Base-by-base conservation (phyloP, 1,284 basidiomycete species). In the Porodaedalea pini region DNA sequence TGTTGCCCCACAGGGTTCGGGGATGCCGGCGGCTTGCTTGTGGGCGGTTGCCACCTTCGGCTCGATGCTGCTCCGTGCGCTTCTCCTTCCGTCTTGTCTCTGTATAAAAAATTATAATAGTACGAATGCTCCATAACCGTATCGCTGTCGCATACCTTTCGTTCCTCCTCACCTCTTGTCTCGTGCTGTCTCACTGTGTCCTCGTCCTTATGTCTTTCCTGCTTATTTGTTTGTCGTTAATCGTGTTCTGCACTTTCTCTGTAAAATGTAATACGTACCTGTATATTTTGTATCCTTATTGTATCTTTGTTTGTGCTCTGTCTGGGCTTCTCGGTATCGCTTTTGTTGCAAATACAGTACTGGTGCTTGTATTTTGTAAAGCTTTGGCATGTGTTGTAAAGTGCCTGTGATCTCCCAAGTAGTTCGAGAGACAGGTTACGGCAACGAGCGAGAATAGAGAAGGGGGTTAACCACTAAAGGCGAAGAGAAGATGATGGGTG, bases 241-340 rank as follows among this genome's bases (percentile, higher is more conserved):
- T 29, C 5, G 25, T 21, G 47, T 32, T 15, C 27, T 2, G 19
- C 7, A 11, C 5, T 49, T 13, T 10, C 47, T 13, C 21, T 31
- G 13, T 49, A n/a, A n/a, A n/a, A n/a, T 51, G 34, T 21, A 37
- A 21, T 10, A 21, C 15, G 2, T n/a, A 27, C 13, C 13, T 51
- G 37, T 40, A 40, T n/a, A 31, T 36, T 31, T 49, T 49, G 47
- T 49, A 32, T 31, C 47, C 21, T n/a, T 49, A 32, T 49, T n/a
- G 34, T 17, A n/a, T 5, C 7, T 36, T 17, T 49, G n/a, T n/a
- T n/a, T n/a, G n/a, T 31, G 29, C 29, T 13, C 29, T 13, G 21
- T 29, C 23, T 48, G 25, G 45, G 25, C 25, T 48, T 48, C 45
- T 15, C 32, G 49, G 23, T 3, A 25, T 13, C 10, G 17, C 29